Conservation (phyloP, 805 yeast genomes). For the Candida multigemmis region DNA sequence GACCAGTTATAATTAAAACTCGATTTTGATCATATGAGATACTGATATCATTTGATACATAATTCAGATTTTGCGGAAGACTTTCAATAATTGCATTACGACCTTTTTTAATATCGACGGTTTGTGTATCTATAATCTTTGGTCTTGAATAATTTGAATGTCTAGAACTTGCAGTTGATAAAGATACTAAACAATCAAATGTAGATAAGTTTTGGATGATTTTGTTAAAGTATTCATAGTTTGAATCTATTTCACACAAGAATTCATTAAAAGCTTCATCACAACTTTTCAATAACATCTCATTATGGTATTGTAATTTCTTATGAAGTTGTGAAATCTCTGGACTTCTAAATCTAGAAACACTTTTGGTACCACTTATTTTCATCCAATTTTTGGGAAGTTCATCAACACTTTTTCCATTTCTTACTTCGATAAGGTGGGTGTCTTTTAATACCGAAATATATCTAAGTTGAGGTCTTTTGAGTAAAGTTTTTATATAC, state of each 20-base stretch:
- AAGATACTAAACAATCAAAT: slow-evolving; percentile 60
- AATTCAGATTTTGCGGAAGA: slow-evolving; percentile 23
- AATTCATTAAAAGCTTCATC: slow-evolving; percentile 38
- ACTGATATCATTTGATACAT: slow-evolving; percentile 58
- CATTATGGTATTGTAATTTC: slow-evolving; percentile 52
- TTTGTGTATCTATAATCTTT: slow-evolving; percentile 29
- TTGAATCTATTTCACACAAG: slow-evolving; percentile 21
- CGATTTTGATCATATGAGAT: slow-evolving; percentile 41
- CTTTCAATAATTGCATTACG: slow-evolving; percentile 63
- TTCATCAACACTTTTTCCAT: slow-evolving; percentile 38
- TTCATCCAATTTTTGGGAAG: slow-evolving; percentile 76
- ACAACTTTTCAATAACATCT: slow-evolving; percentile 35
- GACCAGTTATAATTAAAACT: slow-evolving; percentile 66
- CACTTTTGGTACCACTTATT: slow-evolving; percentile 56
- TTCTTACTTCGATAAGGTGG: slow-evolving; percentile 68
- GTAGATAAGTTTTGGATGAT: slow-evolving; percentile 40
- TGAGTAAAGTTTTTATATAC: slow-evolving; percentile 34
- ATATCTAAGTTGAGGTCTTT: slow-evolving; percentile 49
- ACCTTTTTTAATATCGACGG: slow-evolving; percentile 44
- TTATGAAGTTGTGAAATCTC: slow-evolving; percentile 41
- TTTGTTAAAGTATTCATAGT: slow-evolving; percentile 23
- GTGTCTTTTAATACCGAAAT: slow-evolving; percentile 55
- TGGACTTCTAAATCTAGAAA: slow-evolving; percentile 70
- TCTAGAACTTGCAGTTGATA: slow-evolving; percentile 48
- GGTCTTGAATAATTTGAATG: slow-evolving; percentile 40